Evolutionary conservation across 2,329 filamentous ascomycete species (phyloP).

Genomic region (Xylaria multiplex): DNA sequence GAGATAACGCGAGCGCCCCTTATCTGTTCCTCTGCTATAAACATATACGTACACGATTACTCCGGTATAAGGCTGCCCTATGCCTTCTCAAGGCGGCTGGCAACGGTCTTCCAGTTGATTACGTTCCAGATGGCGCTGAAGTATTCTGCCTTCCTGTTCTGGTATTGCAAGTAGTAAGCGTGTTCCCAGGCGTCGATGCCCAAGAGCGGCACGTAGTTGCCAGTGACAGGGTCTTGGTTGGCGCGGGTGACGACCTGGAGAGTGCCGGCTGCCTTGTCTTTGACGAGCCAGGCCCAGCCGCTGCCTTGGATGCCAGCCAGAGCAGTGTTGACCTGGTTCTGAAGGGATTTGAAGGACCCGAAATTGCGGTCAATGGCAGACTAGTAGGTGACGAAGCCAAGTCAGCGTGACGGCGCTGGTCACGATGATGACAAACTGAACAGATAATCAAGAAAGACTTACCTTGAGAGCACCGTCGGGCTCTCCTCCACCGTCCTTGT

Average conservation of each 20-base stretch:
- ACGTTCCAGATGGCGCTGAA: constrained; percentile 84
- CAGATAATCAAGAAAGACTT: neutral
- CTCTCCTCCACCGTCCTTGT: constrained; percentile 56
- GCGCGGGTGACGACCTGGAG: constrained; percentile 70
- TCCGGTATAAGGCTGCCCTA: constrained; percentile 10
- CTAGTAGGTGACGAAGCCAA: constrained; percentile 46
- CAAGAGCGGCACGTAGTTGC: constrained; percentile 61
- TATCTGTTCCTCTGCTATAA: constrained; percentile 1
- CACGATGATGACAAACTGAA: neutral
- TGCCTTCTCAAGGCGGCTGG: constrained; percentile 46
- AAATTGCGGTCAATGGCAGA: constrained; percentile 65
- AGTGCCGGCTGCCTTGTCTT: constrained; percentile 58
- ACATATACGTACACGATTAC: constrained; percentile 5
- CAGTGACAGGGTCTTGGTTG: constrained; percentile 70
- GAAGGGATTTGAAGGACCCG: constrained; percentile 64
- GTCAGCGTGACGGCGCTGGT: constrained; percentile 8
- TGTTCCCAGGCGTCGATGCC: constrained; percentile 75
- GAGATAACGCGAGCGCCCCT: neutral
- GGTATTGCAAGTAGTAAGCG: constrained; percentile 71
- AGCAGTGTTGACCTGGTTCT: constrained; percentile 63
- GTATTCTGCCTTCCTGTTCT: constrained; percentile 86
- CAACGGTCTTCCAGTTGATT: constrained; percentile 70
- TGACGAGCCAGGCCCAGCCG: constrained; percentile 75
- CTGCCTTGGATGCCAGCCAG: constrained; percentile 71
- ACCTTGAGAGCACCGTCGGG: constrained; percentile 58